phyloP scores from a whole-genome alignment of 305 asterid genomes.

The Euphrasia arctica region DNA sequence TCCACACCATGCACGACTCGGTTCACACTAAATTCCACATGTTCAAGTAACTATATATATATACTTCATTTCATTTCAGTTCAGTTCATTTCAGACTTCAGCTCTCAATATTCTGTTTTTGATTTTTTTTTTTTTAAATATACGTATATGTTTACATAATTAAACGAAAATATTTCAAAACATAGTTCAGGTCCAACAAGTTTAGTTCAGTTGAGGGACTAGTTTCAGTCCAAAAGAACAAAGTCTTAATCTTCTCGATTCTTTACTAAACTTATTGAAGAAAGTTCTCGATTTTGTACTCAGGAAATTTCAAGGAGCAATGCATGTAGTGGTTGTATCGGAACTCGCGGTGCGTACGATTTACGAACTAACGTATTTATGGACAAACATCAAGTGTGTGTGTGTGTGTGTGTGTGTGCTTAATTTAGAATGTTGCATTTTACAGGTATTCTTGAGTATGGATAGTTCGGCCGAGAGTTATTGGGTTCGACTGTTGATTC shows the following conservation, averaged over 20 bases:
- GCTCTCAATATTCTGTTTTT: too few species aligned
- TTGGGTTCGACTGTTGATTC: conserved; percentile 74
- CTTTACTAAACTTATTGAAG: not conserved
- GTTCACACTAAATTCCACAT: conserved; percentile 67
- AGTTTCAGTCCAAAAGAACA: too few species aligned
- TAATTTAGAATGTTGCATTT: conserved; percentile 9
- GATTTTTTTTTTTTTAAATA: too few species aligned
- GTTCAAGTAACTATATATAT: conserved; percentile 59
- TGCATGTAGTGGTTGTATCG: conserved; percentile 66
- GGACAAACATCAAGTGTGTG: not conserved
- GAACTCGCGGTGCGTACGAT: conserved; percentile 66
- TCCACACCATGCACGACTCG: conserved; percentile 72
- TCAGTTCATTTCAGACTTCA: too few species aligned
- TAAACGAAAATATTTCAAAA: too few species aligned
- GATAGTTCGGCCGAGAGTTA: conserved; percentile 53
- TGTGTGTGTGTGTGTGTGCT: too few species aligned
- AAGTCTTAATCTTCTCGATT: not conserved
- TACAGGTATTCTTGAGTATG: conserved; percentile 63
- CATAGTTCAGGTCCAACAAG: too few species aligned
- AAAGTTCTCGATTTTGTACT: not conserved
- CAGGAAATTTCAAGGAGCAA: conserved; percentile 90
- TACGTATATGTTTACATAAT: too few species aligned
- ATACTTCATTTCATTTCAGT: too few species aligned
- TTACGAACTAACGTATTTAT: not conserved
- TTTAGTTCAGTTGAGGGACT: too few species aligned